Base-by-base conservation (phyloP, 352 stramenopile species). In the Phytophthora tubulina region DNA sequence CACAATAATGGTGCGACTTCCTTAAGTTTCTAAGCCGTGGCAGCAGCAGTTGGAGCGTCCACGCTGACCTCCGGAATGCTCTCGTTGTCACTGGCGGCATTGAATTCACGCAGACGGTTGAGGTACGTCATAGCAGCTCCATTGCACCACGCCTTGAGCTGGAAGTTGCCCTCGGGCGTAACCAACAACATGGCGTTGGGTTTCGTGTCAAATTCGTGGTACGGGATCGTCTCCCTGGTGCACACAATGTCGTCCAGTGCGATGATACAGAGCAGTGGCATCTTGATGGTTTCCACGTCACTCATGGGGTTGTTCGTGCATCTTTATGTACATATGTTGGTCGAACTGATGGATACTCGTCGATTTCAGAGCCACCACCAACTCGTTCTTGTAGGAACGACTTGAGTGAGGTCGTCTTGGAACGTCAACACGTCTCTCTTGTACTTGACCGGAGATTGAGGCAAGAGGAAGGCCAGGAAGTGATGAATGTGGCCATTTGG, bases 291-390 rank as follows among this genome's bases (percentile, higher is more conserved):
- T 31, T 79, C 53, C 11, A 90, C 67, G 9, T 83, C 69, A 36
- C 84, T 85, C 82, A 95, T 91, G 17, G 88, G 88, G 72, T 95
- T 89, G 73, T 95, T 95, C 88, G 67, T 95, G 83, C 75, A 95
- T 88, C 44, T 82, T 88, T 76, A 92, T 91, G 80, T 88, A 95
- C 61, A 95, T 86, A 27, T 84, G 88, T 48, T 85, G 64, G 54
- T 95, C 88, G 53, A 95, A 94, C 64, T 93, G 83, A 4, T 76
- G 65, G 50, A 95, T 87, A 6, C 64, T 88, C 1, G 64, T 87
- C 14, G 86, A 81, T 42, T 70, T 68, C 3, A 95, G 56, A 36
- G 84, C 86, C 77, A 8, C 73, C 45, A 2, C 51, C 31, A 95
- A 68, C 35, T 85, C 72, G 14, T 64, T 48, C 31, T 78, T 67